Evolutionary conservation across 2,329 filamentous ascomycete species (phyloP).

Genomic region (Zymoseptoria ardabiliae): DNA sequence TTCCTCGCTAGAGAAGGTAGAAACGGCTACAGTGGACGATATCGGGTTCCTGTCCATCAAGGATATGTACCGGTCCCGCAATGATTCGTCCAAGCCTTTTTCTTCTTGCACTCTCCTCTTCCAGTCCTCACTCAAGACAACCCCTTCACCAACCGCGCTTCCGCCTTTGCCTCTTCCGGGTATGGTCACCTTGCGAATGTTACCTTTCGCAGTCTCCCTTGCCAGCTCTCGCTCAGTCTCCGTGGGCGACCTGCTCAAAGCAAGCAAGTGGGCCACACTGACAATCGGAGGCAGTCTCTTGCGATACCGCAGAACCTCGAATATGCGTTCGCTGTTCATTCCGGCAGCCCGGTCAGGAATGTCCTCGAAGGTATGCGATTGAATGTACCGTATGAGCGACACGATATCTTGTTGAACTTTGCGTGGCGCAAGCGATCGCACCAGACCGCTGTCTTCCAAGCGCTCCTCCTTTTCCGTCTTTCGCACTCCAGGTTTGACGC

Average conservation of each 20-base stretch:
- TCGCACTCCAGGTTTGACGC: conserved; percentile 27
- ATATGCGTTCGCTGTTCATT: conserved; percentile 56
- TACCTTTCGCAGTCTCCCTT: conserved; percentile 50
- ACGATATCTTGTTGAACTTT: conserved; percentile 54
- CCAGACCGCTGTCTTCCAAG: conserved; percentile 55
- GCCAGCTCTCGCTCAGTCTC: conserved; percentile 60
- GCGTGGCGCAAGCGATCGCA: conserved; percentile 50
- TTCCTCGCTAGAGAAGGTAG: conserved; percentile 40
- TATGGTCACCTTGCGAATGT: conserved; percentile 56
- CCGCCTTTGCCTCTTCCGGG: conserved; percentile 52
- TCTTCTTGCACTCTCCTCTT: conserved; percentile 31
- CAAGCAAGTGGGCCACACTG: conserved; percentile 58
- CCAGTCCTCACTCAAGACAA: conserved; percentile 54
- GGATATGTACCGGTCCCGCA: conserved; percentile 46
- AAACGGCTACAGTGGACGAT: conserved; percentile 35
- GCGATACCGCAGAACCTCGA: conserved; percentile 58
- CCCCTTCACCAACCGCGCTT: conserved; percentile 54
- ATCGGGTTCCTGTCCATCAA: conserved; percentile 48
- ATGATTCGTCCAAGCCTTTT: conserved; percentile 26
- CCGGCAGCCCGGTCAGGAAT: conserved; percentile 53
- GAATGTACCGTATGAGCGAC: conserved; percentile 51
- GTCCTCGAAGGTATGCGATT: conserved; percentile 55
- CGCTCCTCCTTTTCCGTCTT: conserved; percentile 31
- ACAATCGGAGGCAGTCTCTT: conserved; percentile 55
- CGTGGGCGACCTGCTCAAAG: conserved; percentile 56